Conservation (phyloP, 306 rosid genomes). For the Bauhinia variegata region DNA sequence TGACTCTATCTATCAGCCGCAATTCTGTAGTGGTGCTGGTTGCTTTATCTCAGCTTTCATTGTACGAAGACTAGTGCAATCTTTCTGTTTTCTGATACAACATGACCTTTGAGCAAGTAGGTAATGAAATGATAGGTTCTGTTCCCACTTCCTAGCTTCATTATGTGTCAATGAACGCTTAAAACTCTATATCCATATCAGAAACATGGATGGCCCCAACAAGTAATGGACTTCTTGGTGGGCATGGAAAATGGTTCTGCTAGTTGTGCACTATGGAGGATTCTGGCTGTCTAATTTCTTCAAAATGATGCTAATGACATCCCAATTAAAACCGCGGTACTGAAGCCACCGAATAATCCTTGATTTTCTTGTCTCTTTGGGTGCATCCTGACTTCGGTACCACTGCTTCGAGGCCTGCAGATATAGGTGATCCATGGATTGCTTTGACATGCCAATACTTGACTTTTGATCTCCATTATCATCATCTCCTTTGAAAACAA, state of each 20-base stretch:
- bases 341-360: constrained; percentile 67
- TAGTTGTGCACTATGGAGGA: constrained; percentile 50
- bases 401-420: constrained; percentile 64
- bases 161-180: no score
- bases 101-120: no score
- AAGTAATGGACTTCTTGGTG: constrained; percentile 37
- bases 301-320: constrained; percentile 55
- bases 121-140: constrained; percentile 36
- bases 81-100: constrained; percentile 28
- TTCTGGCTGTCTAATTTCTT: constrained; percentile 63
- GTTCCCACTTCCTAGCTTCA: constrained; percentile 47
- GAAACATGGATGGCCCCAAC: constrained; percentile 44
- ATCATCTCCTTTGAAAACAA: constrained; percentile 53
- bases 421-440: constrained; percentile 48
- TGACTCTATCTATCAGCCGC: constrained; percentile 25
- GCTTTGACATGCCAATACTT: constrained; percentile 51
- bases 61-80: constrained; percentile 30
- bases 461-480: constrained; percentile 29
- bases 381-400: constrained; percentile 45
- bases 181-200: constrained; percentile 49
- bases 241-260: constrained; percentile 17
- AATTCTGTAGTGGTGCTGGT: constrained; percentile 38
- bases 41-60: constrained; percentile 36
- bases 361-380: constrained; percentile 52
- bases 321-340: constrained; percentile 75